Evolutionary conservation across 805 yeast genomes (phyloP).

Genomic region (Naumovozyma castellii): DNA sequence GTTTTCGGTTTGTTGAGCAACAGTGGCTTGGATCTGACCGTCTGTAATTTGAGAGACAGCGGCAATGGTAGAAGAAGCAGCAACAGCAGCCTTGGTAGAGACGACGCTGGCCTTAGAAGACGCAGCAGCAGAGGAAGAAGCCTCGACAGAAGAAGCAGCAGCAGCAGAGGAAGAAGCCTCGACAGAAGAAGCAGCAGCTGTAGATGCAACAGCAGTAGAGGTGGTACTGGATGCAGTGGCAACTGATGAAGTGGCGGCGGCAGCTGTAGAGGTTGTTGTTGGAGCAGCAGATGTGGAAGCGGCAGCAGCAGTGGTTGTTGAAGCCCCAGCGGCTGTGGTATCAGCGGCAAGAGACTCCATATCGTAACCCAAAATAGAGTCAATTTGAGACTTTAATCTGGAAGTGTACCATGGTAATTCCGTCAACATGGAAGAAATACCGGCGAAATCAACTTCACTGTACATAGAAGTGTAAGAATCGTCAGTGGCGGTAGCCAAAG

Average conservation of each 20-base stretch:
- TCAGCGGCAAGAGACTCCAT: conserved; percentile 5
- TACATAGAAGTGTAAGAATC: conserved; percentile 28
- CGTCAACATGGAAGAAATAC: conserved; percentile 22
- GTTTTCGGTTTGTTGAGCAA: conserved; percentile 12
- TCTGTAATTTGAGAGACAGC: conserved; percentile 13
- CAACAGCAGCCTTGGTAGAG: conserved; percentile 1
- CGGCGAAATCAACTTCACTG: conserved; percentile 21
- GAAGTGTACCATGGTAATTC: conserved; percentile 27
- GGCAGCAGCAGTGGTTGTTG: conserved; percentile 5
- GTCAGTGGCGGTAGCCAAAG: conserved; percentile 27
- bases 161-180: conserved; percentile 8
- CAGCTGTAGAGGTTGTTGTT: conserved; percentile 4
- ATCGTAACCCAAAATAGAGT: conserved; percentile 1
- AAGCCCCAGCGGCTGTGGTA: conserved; percentile 4
- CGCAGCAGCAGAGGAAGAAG: conserved; percentile 5
- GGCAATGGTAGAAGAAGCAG: conserved; percentile 17
- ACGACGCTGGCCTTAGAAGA: conserved; percentile 2
- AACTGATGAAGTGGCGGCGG: conserved; percentile 5
- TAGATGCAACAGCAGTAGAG: conserved; percentile 2
- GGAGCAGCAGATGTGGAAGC: conserved; percentile 4
- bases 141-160: conserved; percentile 2
- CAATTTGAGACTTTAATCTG: conserved; percentile 14
- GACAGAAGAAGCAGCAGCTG: conserved; percentile 7
- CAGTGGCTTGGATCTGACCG: conserved; percentile 11
- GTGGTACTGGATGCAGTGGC: conserved; percentile 4